Conservation (phyloP, 805 yeast genomes). For the Yarrowia deformans region DNA sequence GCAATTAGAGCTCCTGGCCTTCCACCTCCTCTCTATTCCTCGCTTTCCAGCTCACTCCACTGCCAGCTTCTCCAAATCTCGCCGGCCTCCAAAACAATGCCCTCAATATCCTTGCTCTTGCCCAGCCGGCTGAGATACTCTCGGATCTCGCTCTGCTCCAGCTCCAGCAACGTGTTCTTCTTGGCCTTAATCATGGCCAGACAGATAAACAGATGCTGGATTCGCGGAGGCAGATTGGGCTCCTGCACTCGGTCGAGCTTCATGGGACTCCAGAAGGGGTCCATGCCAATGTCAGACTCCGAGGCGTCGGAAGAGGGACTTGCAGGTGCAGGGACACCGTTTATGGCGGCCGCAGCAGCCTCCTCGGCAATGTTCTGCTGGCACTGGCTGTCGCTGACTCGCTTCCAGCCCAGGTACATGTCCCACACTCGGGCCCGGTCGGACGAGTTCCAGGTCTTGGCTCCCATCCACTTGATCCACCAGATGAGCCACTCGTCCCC, state of each 20-base stretch:
- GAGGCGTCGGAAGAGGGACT: conserved; percentile 47
- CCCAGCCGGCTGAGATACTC: conserved; percentile 67
- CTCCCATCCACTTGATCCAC: conserved; percentile 94
- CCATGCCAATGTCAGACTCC: conserved; percentile 57
- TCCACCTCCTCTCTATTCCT: conserved; percentile 43
- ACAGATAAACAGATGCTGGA: conserved; percentile 76
- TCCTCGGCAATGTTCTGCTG: conserved; percentile 30
- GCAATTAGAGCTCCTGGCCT: conserved; percentile 21
- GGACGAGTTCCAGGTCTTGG: conserved; percentile 78
- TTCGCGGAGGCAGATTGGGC: conserved; percentile 54
- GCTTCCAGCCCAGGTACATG: conserved; percentile 72
- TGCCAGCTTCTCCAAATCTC: conserved; percentile 88
- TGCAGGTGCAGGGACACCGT: conserved; percentile 40
- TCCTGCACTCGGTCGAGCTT: conserved; percentile 45
- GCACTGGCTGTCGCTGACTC: conserved; percentile 38
- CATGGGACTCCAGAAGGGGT: conserved; percentile 65
- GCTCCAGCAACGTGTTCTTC: conserved; percentile 78
- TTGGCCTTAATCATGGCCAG: conserved; percentile 81
- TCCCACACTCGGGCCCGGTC: conserved; percentile 95
- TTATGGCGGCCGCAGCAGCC: background rate
- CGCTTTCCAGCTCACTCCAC: conserved; percentile 64
- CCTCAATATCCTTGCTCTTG: conserved; percentile 70
- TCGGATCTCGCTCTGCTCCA: conserved; percentile 88
- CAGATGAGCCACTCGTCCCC: conserved; percentile 91
- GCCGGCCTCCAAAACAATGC: conserved; percentile 77